Percentiles rank a stretch among this genome's conserved stretches.
phyloP scores from a whole-genome alignment of 1,284 basidiomycete species.

The Tilletia setariae region DNA sequence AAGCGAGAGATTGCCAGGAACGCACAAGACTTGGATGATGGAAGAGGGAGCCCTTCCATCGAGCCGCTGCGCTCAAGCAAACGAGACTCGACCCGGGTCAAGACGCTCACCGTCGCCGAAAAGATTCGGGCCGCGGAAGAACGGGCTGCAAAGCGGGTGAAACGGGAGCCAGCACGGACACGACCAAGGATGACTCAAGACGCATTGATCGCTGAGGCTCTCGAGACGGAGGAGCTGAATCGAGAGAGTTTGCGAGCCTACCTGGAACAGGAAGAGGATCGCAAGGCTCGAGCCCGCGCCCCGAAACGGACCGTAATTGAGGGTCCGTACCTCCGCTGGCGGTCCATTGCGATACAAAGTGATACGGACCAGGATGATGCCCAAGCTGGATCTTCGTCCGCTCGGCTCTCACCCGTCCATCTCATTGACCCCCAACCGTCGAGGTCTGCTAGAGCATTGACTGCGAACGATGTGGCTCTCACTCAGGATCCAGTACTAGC shows the following conservation, averaged over 20 bases:
- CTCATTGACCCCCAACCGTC: not conserved
- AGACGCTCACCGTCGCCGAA: constrained; percentile 3
- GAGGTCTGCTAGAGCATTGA: not conserved
- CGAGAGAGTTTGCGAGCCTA: constrained; percentile 73
- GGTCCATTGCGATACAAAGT: constrained; percentile 60
- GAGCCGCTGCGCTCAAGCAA: constrained; percentile 63
- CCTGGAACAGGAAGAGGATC: constrained; percentile 74
- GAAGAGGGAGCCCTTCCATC: constrained; percentile 56
- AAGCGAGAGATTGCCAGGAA: constrained; percentile 12
- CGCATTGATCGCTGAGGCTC: constrained; percentile 72
- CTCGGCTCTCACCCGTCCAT: not conserved
- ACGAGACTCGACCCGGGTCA: not conserved
- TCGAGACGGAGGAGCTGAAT: constrained; percentile 81
- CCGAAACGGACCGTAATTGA: constrained; percentile 63
- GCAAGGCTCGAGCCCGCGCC: constrained; percentile 66
- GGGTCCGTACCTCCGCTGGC: constrained; percentile 71
- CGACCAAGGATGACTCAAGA: constrained; percentile 64
- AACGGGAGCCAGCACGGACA: constrained; percentile 20
- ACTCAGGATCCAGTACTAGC: not conserved
- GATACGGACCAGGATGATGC: not conserved
- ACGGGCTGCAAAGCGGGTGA: not conserved
- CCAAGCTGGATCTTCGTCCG: no score
- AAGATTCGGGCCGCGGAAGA: not conserved
- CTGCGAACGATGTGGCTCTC: not conserved
- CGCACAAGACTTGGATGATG: constrained; percentile 32